Conservation (phyloP, 768 basidiomycete species). For the Tricholoma saponaceum region DNA sequence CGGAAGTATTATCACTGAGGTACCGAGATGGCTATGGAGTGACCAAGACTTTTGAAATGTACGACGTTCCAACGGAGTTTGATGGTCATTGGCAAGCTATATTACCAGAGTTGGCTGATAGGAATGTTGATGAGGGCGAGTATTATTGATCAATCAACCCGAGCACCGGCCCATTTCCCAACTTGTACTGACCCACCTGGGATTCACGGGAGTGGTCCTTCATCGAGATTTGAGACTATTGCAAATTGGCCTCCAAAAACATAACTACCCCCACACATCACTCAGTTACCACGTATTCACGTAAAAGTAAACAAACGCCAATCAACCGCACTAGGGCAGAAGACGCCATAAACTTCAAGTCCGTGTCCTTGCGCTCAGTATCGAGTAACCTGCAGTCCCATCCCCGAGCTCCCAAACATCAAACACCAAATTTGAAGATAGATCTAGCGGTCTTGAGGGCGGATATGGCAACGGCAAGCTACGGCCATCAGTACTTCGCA, state of each 20-base stretch:
- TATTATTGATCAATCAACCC: background rate
- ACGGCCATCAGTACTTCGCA: background rate
- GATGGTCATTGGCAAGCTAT: background rate
- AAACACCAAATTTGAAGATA: background rate
- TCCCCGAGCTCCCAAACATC: slow-evolving; percentile 1
- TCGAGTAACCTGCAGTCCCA: background rate
- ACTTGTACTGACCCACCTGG: too few relatives aligned
- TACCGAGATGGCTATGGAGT: background rate
- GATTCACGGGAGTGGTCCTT: background rate
- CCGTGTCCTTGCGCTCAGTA: background rate
- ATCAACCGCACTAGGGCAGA: too few relatives aligned
- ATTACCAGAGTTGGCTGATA: background rate
- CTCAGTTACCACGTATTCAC: too few relatives aligned
- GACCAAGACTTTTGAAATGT: background rate
- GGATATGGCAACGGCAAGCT: background rate
- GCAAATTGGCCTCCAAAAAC: too few relatives aligned
- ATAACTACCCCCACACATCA: too few relatives aligned
- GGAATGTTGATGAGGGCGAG: background rate
- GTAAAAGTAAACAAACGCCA: background rate
- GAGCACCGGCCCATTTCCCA: too few relatives aligned
- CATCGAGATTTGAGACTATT: too few relatives aligned
- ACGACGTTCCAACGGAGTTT: background rate
- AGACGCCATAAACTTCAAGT: background rate
- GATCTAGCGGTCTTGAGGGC: background rate
- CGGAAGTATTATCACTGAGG: background rate